phyloP scores from a whole-genome alignment of 805 yeast species.

The Nakazawaea wickerhamii region DNA sequence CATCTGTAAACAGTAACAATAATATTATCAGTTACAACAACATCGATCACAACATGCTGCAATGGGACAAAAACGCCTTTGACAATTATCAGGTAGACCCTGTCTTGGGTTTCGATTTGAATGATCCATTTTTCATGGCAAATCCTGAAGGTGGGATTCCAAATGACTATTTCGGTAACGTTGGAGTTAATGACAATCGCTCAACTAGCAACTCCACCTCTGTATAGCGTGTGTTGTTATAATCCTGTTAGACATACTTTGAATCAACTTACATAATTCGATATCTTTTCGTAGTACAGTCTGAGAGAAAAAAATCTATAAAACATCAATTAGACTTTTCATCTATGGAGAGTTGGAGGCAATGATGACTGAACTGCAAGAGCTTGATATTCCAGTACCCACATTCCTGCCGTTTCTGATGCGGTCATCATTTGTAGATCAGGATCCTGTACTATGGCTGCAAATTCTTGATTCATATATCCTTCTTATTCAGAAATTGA shows the following conservation, averaged over 20 bases:
- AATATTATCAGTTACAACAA: slow-evolving; percentile 14
- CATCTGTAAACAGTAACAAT: slow-evolving; percentile 7
- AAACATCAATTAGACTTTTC: not conserved
- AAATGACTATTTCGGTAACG: slow-evolving; percentile 13
- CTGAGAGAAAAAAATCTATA: not conserved
- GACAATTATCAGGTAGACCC: slow-evolving; percentile 26
- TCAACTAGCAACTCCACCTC: slow-evolving; percentile 8
- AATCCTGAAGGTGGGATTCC: slow-evolving; percentile 29
- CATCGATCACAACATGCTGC: slow-evolving; percentile 8
- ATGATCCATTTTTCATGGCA: slow-evolving; percentile 49
- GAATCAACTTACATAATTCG: too few relatives aligned
- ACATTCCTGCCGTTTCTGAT: slow-evolving; percentile 71
- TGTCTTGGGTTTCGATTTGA: slow-evolving; percentile 32
- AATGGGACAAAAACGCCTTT: slow-evolving; percentile 10
- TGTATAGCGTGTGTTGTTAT: too few relatives aligned
- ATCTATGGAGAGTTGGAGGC: not conserved
- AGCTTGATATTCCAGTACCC: slow-evolving; percentile 50
- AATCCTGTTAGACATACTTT: too few relatives aligned
- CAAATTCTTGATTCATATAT: slow-evolving; percentile 65
- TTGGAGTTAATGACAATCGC: not conserved
- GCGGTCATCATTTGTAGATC: slow-evolving; percentile 72
- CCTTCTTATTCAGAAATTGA: slow-evolving; percentile 41
- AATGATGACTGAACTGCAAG: slow-evolving; percentile 6
- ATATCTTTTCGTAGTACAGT: too few relatives aligned
- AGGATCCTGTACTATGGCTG: slow-evolving; percentile 81